Percentiles rank a stretch among this genome's conserved stretches.
Conservation (phyloP, 805 yeast genomes). For the Yarrowia deformans region DNA sequence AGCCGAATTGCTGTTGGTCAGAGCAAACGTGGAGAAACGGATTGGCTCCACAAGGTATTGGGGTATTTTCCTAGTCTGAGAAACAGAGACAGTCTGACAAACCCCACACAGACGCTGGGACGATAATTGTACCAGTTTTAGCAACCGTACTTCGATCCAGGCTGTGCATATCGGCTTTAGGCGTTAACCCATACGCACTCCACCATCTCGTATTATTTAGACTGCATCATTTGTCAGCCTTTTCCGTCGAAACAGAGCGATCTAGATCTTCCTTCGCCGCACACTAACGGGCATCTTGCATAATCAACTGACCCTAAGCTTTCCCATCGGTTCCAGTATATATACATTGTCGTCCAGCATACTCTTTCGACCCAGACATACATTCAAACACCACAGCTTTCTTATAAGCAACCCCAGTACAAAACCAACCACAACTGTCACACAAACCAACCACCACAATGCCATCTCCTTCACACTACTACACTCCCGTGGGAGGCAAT, state of each 20-base stretch:
- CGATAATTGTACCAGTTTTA: no score
- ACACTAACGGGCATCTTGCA: conserved; percentile 11
- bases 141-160: neutral
- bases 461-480: conserved; percentile 29
- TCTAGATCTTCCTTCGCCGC: conserved; percentile 6
- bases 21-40: neutral
- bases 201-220: neutral
- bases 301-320: neutral
- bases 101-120: no score
- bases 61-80: neutral
- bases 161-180: conserved; percentile 19
- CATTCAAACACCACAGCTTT: neutral
- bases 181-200: neutral
- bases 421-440: neutral
- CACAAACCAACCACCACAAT: neutral
- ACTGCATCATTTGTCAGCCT: conserved; percentile 15
- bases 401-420: neutral
- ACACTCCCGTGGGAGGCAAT: conserved; percentile 44
- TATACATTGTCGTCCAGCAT: neutral
- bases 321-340: neutral
- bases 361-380: neutral
- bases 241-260: neutral
- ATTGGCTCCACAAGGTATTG: neutral
- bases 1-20: conserved; percentile 23
- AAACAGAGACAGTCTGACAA: no score